Evolutionary conservation across 2,329 filamentous ascomycete genomes (phyloP), one percentile per base, ranked within the genome.

Genomic region (Trichoderma simmonsii): DNA sequence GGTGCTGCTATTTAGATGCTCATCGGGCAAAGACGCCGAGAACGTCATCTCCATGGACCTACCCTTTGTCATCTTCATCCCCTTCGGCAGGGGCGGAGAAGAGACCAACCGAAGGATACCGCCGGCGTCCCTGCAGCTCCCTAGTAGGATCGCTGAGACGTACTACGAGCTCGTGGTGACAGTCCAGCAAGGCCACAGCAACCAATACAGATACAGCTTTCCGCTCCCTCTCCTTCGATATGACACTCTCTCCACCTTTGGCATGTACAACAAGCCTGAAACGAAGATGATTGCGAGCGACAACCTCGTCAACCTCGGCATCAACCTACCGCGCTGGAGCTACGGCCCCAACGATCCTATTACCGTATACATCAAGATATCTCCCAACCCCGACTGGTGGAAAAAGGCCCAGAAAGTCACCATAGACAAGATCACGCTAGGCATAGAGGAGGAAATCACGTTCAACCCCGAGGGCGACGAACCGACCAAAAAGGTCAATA

Each of bases 241-340:
- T 84, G 96, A 99, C 81, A 99, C 95, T 1, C 86, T 99, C 63
- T 98, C 95, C 56, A 98, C 96, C 1, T 99, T 99, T 83, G 96
- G 96, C 82, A 98, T 98, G 96, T 99, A 98, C 85, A 98, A 98
- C 83, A 92, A 94, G 70, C 95, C 95, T 18, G 95, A 98, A 81
- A 92, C 92, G 72, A 93, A 94, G 71, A 92, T 97, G 77, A 89
- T 91, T 73, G 93, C 94, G 36, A 90, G 92, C 66, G 96, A 98
- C 83, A 96, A 97, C 81, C 85, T 98, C 70, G 93, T 98, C 73
- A 97, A 94, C 9, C 85, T 98, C 70, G 94, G 93, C 60, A 97
- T 98, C 76, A 97, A 94, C 73, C 86, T 99, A 75, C 95, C 96
- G 28, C 90, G 94, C 74, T 98, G 95, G 94, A 98, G 95, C 74